Base-by-base conservation (phyloP, 345 rosid genomes). In the Hypericum androsaemum region DNA sequence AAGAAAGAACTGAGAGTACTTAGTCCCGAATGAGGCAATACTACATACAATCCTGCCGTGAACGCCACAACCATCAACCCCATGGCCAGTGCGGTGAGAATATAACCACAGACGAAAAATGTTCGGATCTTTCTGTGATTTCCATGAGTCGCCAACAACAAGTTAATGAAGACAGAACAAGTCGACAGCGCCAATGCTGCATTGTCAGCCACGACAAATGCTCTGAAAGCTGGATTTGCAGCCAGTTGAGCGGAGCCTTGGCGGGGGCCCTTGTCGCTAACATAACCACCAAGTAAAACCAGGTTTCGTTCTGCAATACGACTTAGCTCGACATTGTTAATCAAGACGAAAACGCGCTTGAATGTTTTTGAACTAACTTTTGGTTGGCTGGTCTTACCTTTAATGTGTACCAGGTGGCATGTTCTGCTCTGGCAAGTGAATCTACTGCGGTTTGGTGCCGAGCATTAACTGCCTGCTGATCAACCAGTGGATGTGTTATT, bases 211-310 rank as follows among this genome's bases (percentile, higher is more conserved):
- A 43, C 5, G n/a, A 43, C 6, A 16, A 43, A 43, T 12, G 4
- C 32, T 22, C 32, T 22, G 32, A 22, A 22, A 22, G 32, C 32
- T 22, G 32, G 2, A 22, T 22, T 22, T 22, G 1, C 32, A 22
- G 32, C 32, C 32, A 22, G 32, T 22, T 22, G 32, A 1, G 32
- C 32, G 32, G 32, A 1, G 32, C 32, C 32, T 22, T 22, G 32
- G 32, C 4, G 1, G 32, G 14, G 15, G 28, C 11, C 42, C 5
- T 10, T 8, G 7, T 45, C 43, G 37, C 6, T 14, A 5, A 7
- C 7, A n/a, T 45, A 46, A 57, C 60, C 52, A 8, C 44, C 60
- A 37, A 42, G 60, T 36, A 57, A n/a, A n/a, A n/a, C n/a, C n/a
- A n/a, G n/a, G 32, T 22, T 22, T 22, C 4, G 1, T 4, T 4